phyloP scores from a whole-genome alignment of 148 eudicot genomes.

The Linanthus parryae region DNA sequence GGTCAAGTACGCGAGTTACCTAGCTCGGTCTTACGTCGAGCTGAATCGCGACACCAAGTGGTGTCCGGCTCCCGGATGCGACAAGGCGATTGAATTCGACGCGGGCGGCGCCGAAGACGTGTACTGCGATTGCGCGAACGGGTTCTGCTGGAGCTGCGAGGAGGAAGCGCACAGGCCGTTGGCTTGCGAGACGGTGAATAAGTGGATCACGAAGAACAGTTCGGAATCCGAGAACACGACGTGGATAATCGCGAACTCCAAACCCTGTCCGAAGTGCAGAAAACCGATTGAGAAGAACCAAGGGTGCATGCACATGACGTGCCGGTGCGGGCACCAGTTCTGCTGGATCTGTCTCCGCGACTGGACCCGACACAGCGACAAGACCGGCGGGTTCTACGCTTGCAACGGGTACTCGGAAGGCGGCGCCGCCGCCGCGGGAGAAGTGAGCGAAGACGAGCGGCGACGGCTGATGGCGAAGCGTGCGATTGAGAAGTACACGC shows the following conservation, averaged over 20 bases:
- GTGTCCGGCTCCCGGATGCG: constrained; percentile 6
- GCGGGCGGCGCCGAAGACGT: background rate
- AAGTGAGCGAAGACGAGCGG: too few relatives aligned
- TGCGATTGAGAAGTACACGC: constrained; percentile 31
- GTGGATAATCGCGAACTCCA: constrained; percentile 68
- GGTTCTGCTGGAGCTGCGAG: constrained; percentile 7
- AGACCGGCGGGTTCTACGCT: too few relatives aligned
- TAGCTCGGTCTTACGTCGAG: background rate
- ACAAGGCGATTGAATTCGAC: background rate
- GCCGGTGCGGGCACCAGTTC: constrained; percentile 57
- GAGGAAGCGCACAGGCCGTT: constrained; percentile 5
- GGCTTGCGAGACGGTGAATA: background rate
- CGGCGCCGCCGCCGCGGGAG: constrained; percentile 40
- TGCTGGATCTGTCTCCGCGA: constrained; percentile 63
- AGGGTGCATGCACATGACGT: constrained; percentile 73
- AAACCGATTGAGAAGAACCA: constrained; percentile 69
- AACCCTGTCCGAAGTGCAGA: constrained; percentile 75
- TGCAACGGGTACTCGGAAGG: constrained; percentile 20
- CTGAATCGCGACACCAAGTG: background rate
- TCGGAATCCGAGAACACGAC: constrained; percentile 65
- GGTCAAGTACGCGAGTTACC: background rate
- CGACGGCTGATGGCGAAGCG: constrained; percentile 40
- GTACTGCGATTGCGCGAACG: background rate
- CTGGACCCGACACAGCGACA: constrained; percentile 42
- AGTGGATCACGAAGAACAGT: constrained; percentile 29